Conservation (phyloP, 768 basidiomycete genomes). For the Lepiota venenata region DNA sequence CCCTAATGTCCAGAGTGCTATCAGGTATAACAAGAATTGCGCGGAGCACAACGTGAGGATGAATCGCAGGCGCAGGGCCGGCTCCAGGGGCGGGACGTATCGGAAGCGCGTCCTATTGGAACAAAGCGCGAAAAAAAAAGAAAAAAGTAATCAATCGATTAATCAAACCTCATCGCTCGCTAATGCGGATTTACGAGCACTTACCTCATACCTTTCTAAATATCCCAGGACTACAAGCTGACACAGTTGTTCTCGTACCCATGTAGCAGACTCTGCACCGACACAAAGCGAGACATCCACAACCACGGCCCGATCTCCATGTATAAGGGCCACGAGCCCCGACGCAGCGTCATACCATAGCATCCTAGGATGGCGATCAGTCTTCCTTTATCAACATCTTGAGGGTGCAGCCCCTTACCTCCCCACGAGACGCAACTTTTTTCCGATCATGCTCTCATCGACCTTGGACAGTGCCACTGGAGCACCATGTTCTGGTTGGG, state of each 20-base stretch:
- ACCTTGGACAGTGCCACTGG: conserved; percentile 42
- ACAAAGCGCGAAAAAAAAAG: conserved; percentile 7
- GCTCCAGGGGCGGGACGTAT: conserved; percentile 42
- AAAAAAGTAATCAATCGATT: background rate
- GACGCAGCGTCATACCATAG: conserved; percentile 51
- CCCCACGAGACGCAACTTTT: conserved; percentile 58
- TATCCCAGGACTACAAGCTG: conserved; percentile 56
- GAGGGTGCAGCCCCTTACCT: conserved; percentile 35
- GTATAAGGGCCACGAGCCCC: conserved; percentile 45
- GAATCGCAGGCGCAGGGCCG: conserved; percentile 34
- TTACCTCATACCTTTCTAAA: conserved; percentile 47
- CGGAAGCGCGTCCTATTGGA: conserved; percentile 31
- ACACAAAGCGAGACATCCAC: conserved; percentile 57
- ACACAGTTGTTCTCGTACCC: conserved; percentile 52
- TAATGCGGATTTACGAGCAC: conserved; percentile 17
- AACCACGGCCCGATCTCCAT: conserved; percentile 46
- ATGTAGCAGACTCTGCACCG: conserved; percentile 32
- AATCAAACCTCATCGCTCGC: background rate
- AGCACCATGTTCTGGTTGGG: conserved; percentile 44
- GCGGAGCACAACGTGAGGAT: conserved; percentile 45
- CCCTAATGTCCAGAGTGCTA: conserved; percentile 42
- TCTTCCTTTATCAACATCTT: conserved; percentile 4
- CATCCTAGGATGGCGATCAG: conserved; percentile 35
- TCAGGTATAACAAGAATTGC: conserved; percentile 49
- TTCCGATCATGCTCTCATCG: conserved; percentile 34